These are phyloP conservation scores for Letharia lupina DNA, from an alignment of 495 filamentous ascomycete species.

Conservation along the genomic window DNA sequence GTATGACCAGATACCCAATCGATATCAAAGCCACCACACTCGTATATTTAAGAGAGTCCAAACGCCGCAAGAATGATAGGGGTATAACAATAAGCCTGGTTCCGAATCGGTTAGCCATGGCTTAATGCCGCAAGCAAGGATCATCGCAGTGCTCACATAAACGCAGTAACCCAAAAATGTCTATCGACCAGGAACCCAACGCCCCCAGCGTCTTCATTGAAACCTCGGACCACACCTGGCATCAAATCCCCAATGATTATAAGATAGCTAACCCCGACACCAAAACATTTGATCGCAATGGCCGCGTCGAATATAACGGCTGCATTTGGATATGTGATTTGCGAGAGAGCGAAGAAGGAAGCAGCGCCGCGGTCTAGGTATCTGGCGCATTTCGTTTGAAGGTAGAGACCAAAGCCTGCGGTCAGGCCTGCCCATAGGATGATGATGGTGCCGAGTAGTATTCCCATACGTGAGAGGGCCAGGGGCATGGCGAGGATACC, in stretches of 20 bases:
- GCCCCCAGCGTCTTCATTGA: constrained; percentile 50
- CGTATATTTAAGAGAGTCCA: constrained; percentile 96
- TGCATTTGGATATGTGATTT: constrained; percentile 93
- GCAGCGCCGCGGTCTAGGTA: constrained; percentile 79
- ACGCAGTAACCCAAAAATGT: constrained; percentile 96
- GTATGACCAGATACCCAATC: constrained; percentile 84
- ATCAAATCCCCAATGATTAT: constrained; percentile 98
- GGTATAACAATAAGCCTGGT: constrained; percentile 84
- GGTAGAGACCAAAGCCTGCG: constrained; percentile 87
- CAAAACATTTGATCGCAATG: constrained; percentile 97
- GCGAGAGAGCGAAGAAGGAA: constrained; percentile 87
- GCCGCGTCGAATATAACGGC: constrained; percentile 92
- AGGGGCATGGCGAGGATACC: constrained; percentile 91
- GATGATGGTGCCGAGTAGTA: constrained; percentile 69
- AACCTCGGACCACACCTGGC: constrained; percentile 82
- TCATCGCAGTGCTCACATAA: constrained; percentile 54
- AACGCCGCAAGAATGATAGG: constrained; percentile 75
- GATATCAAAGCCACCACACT: constrained; percentile 85
- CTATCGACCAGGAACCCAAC: constrained; percentile 73
- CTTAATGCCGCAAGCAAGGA: not conserved
- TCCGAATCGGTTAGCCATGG: constrained; percentile 17
- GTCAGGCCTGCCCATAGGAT: constrained; percentile 85
- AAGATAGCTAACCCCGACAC: constrained; percentile 90
- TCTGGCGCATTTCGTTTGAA: constrained; percentile 83
- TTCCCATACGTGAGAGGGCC: constrained; percentile 86